These are phyloP conservation scores for Creolimax fragrantissima DNA, from an alignment of 78 protist species.

Conservation along the genomic window DNA sequence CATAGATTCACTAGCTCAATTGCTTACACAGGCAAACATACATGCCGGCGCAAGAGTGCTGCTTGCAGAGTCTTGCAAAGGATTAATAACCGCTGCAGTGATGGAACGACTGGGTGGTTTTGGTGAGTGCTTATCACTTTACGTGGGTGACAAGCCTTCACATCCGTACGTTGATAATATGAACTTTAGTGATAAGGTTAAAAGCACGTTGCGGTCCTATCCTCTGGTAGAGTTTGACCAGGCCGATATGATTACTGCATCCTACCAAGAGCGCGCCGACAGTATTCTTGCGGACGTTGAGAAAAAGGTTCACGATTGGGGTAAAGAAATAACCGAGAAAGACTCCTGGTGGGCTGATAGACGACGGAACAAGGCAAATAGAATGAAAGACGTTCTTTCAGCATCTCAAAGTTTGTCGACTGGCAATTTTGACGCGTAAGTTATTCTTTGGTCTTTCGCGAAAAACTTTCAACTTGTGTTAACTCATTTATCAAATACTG, in stretches of 20 bases:
- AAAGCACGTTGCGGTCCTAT: neutral
- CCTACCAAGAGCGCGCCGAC: neutral
- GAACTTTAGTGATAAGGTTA: neutral
- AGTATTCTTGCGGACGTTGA: neutral
- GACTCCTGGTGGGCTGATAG: neutral
- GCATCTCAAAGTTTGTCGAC: neutral
- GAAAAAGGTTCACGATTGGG: neutral
- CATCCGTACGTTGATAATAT: neutral
- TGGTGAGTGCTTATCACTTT: neutral
- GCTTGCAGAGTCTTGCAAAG: neutral
- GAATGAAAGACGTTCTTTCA: neutral
- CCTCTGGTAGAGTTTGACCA: neutral
- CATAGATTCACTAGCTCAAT: neutral
- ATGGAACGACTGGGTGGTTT: neutral
- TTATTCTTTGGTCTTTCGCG: no score
- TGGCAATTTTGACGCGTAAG: neutral
- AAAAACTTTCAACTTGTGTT: no score
- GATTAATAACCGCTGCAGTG: neutral
- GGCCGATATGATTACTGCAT: neutral
- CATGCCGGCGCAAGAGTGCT: neutral
- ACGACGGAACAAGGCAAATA: neutral
- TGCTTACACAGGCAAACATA: neutral
- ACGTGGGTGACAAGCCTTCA: neutral
- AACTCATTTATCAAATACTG: no score
- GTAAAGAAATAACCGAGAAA: neutral